A percentile compares a stretch with the other conserved stretches of the same genome.
Evolutionary conservation across 805 yeast genomes (phyloP).

Genomic region (Ogataea saltuana): DNA sequence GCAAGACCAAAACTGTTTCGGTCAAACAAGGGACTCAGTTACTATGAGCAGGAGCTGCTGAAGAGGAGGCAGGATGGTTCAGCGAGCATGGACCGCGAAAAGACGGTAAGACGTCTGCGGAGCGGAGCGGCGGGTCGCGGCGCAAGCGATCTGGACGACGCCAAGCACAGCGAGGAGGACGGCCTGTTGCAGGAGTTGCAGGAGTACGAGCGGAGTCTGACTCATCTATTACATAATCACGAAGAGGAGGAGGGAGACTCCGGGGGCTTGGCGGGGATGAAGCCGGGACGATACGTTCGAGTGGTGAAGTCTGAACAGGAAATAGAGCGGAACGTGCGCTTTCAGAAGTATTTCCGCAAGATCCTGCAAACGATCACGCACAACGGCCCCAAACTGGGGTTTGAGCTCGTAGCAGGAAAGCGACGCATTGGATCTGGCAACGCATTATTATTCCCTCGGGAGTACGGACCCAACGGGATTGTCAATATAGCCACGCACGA

Average conservation of each 20-base stretch:
- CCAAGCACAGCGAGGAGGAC: slow-evolving; percentile 7
- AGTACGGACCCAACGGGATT: slow-evolving; percentile 32
- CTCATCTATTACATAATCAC: slow-evolving; percentile 7
- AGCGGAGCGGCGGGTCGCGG: too few species aligned
- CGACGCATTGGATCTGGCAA: slow-evolving; percentile 1
- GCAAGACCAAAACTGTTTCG: background rate
- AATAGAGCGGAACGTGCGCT: slow-evolving; percentile 17
- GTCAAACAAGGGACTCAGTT: slow-evolving; percentile 14
- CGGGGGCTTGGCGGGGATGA: background rate
- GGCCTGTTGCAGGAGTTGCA: slow-evolving; percentile 10
- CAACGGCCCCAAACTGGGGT: slow-evolving; percentile 30
- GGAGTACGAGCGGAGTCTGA: slow-evolving; percentile 18
- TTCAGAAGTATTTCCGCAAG: slow-evolving; percentile 27
- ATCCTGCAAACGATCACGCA: slow-evolving; percentile 21
- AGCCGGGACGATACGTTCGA: slow-evolving; percentile 12
- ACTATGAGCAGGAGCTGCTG: slow-evolving; percentile 23
- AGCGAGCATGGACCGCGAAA: slow-evolving; percentile 9
- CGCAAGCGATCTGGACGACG: slow-evolving; percentile 2
- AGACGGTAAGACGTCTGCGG: slow-evolving; percentile 9
- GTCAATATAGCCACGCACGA: slow-evolving; percentile 36
- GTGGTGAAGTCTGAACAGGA: slow-evolving; percentile 19
- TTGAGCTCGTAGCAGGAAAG: slow-evolving; percentile 17
- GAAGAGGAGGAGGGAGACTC: slow-evolving; percentile 3
- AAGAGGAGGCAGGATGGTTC: slow-evolving; percentile 11
- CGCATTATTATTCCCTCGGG: slow-evolving; percentile 19